Conservation (phyloP, 306 rosid genomes). For the Fragaria iinumae region DNA sequence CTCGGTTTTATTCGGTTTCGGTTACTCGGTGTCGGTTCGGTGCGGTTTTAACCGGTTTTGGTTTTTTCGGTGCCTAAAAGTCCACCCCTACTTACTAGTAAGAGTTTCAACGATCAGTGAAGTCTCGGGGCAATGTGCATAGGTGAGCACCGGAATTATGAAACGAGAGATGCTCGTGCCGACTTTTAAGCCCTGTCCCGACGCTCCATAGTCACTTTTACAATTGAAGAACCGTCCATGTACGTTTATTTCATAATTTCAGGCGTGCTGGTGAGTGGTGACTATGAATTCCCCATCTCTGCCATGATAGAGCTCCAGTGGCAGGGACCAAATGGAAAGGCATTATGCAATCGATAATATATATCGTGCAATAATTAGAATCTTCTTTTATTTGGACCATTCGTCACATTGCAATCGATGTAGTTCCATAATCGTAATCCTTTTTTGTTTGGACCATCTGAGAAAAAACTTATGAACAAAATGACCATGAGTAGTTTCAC, state of each 20-base stretch:
- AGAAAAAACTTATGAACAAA: no score
- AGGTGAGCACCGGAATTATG: background rate
- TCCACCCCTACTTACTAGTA: no score
- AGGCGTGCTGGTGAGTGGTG: background rate
- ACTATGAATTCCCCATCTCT: background rate
- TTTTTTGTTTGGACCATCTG: background rate
- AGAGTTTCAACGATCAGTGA: background rate
- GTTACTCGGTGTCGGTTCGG: no score
- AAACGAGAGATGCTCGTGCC: background rate
- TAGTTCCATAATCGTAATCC: background rate
- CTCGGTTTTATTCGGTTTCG: no score
- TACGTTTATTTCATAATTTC: background rate
- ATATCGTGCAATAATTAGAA: background rate
- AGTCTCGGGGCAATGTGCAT: background rate
- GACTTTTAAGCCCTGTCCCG: background rate
- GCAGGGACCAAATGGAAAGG: background rate
- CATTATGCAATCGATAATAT: background rate
- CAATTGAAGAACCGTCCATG: background rate
- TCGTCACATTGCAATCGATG: background rate
- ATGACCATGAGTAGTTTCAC: background rate
- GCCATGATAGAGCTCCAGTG: background rate
- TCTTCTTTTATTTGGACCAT: background rate
- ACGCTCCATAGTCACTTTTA: background rate
- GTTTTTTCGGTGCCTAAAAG: no score
- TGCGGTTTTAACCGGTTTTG: no score